These are phyloP conservation scores for Megacollybia marginata DNA, from an alignment of 768 basidiomycete genomes.

Conservation along the genomic window DNA sequence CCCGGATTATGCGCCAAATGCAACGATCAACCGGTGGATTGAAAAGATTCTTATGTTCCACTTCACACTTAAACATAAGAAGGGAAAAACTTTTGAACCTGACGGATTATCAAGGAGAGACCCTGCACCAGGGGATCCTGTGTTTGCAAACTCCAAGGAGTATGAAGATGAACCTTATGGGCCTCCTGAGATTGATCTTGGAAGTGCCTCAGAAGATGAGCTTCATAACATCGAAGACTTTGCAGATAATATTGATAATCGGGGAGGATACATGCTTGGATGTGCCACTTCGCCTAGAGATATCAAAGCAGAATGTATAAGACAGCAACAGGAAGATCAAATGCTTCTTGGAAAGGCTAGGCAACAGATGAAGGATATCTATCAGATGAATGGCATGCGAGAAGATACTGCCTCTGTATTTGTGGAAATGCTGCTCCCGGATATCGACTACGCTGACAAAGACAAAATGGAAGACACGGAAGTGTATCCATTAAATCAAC, in stretches of 20 bases:
- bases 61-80: conserved; percentile 22
- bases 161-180: conserved; percentile 5
- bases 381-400: too few species aligned
- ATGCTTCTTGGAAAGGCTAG: too few species aligned
- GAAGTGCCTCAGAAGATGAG: background rate
- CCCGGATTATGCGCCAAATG: conserved; percentile 24
- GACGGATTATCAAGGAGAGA: conserved; percentile 23
- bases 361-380: too few species aligned
- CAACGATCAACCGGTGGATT: conserved; percentile 31
- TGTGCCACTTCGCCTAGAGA: conserved; percentile 4
- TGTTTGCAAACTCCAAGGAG: background rate
- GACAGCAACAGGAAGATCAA: background rate
- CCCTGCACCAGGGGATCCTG: conserved; percentile 8
- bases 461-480: too few species aligned
- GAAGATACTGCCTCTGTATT: too few species aligned
- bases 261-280: too few species aligned
- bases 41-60: conserved; percentile 23
- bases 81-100: conserved; percentile 16
- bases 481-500: too few species aligned
- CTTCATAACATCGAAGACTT: background rate
- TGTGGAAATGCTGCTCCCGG: too few species aligned
- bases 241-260: background rate
- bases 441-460: too few species aligned
- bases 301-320: background rate
- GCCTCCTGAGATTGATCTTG: conserved; percentile 5